Base-by-base conservation (phyloP, 257 asterid species). In the Solanum megistacrolobum region DNA sequence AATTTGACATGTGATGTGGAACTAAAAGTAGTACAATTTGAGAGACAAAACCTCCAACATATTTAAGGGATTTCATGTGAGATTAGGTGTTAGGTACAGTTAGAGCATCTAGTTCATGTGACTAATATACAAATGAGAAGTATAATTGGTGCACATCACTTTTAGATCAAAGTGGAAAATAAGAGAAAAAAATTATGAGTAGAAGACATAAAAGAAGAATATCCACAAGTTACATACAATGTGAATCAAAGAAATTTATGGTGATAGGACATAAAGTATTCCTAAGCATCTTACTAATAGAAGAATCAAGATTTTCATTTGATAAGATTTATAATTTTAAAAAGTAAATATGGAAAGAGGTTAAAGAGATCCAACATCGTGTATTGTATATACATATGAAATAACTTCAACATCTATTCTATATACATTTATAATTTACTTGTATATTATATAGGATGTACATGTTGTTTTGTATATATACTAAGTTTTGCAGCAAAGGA, bases 41-140 rank as follows among this genome's bases (percentile, higher is more conserved):
- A 43, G 71, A 43, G 27, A 66, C 75, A 68, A 86, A 86, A 16
- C 34, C 14, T 86, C 66, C 83, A 69, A 52, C 88, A 86, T 86
- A 66, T 69, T 85, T 16, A 85, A 85, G 82, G 35, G 81, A 35
- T 7, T 39, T 86, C 88, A 86, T 71, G 88, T 86, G 88, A 86
- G 66, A 71, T 86, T 86, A 39, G 88, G 41, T 85, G 78, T 86
- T 85, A 18, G 83, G 65, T 14, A 66, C 69, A 86, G 31, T 86
- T 81, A 68, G 88, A 52, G 83, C 83, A 72, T 86, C 83, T 68
- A 38, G 13, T 69, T 52, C 88, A 86, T 86, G 81, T 68, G 62
- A 69, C 58, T 16, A 12, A 65, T 65, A 20, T 55, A 55, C 65
- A 55, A 21, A 23, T 78, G 66, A 43, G 10, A 79, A 43, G 16